phyloP scores from a whole-genome alignment of 352 stramenopile genomes.

The Globisporangium cystogenes region DNA sequence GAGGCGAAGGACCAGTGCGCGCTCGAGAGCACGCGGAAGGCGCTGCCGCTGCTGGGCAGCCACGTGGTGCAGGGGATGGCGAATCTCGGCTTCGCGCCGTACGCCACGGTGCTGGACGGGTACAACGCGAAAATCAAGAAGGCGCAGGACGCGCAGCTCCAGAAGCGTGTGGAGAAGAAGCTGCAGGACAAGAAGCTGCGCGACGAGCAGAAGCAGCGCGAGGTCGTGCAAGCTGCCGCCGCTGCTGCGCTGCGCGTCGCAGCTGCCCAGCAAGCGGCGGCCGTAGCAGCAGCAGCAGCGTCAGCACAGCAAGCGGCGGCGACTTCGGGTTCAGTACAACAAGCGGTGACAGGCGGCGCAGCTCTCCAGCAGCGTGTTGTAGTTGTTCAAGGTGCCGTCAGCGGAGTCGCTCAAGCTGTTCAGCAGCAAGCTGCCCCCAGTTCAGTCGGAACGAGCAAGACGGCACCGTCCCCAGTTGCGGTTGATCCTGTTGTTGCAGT shows the following conservation, averaged over 20 bases:
- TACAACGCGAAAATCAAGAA: constrained; percentile 73
- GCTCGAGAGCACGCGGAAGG: constrained; percentile 57
- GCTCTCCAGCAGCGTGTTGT: too few species aligned
- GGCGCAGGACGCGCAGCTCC: constrained; percentile 47
- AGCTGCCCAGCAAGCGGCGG: not conserved
- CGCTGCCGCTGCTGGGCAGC: constrained; percentile 44
- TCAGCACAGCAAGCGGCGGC: not conserved
- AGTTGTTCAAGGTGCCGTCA: too few species aligned
- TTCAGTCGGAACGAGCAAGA: not conserved
- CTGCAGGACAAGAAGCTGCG: constrained; percentile 24
- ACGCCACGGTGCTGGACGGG: constrained; percentile 46
- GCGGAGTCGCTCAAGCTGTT: too few species aligned
- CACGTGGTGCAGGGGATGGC: constrained; percentile 60
- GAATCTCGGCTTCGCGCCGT: constrained; percentile 65
- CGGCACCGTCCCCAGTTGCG: too few species aligned
- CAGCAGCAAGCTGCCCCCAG: too few species aligned
- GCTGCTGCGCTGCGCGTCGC: constrained; percentile 2
- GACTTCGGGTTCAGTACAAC: too few species aligned
- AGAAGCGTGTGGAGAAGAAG: constrained; percentile 59
- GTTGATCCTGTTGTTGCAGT: too few species aligned
- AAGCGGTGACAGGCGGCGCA: too few species aligned
- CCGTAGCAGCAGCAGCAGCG: constrained; percentile 1
- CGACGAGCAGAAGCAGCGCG: constrained; percentile 16
- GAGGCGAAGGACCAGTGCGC: constrained; percentile 64
- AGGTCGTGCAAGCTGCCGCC: constrained; percentile 19